Evolutionary conservation across 495 filamentous ascomycete species (phyloP), one percentile per base, ranked within the genome.

Genomic region (Annulohypoxylon bovei): DNA sequence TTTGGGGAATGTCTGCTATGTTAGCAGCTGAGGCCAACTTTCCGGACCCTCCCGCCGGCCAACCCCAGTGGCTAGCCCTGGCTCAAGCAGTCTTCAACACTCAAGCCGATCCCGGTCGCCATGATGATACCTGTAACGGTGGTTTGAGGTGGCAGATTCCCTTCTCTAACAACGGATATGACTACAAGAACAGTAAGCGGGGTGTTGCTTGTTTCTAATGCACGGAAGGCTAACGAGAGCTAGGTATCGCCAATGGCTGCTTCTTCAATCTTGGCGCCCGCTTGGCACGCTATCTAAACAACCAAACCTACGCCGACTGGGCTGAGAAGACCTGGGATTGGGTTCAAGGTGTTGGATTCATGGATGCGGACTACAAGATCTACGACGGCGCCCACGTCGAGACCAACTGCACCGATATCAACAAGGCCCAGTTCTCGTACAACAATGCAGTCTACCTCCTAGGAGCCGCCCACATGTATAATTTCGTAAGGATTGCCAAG

Each of bases 181-280:
- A 90, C 67, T 95, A 95, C 81, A 95, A 95, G 79, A 96, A 94
- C 77, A 87, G 86, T 88, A 58, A 89, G 93, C 54, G 83, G 77
- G 16, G 0, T 9, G 1, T 22, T 23, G 8, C 6, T 2, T 65
- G 0, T 7, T 28, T 6, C 27, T 14, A 14, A 3, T 44, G 22
- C 9, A 27, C 14, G 28, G 22, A 22, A 60, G 23, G 32, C 65
- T 78, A 66, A 76, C 32, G 11, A 27, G 9, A 30, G 14, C n/a
- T 67, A 78, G 76, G 74, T 6, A 88, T 92, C 47, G 89, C 89
- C 14, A 95, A 93, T 54, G 92, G 90, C 4, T 87, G 89, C 61
- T 93, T 95, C 79, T 95, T 97, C 82, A 89, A 96, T 65, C 79
- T 97, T 39, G 91, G 88, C 3, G 88, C 93, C 1, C 86, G 94